Percentiles rank a stretch among this genome's conserved stretches.
Evolutionary conservation across 2,329 filamentous ascomycete genomes (phyloP).

Genomic region (Ophiocordyceps camponoti-rufipedis): DNA sequence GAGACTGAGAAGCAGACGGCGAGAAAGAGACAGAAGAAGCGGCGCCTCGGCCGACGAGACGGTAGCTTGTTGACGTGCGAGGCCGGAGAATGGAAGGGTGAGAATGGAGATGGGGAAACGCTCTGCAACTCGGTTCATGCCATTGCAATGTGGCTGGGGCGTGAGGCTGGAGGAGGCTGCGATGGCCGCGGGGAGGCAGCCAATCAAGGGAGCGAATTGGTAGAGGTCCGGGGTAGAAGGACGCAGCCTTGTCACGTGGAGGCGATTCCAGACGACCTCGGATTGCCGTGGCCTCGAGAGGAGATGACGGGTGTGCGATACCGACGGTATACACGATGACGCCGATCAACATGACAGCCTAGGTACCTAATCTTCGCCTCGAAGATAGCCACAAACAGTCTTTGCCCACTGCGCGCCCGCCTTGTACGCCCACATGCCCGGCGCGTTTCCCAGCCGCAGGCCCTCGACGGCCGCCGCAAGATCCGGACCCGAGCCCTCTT

Average conservation of each 20-base stretch:
- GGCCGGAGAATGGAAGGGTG: too few species aligned
- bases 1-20: too few species aligned
- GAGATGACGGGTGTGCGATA: too few species aligned
- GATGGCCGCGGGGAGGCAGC: background rate
- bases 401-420: constrained; percentile 27
- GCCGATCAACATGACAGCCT: too few species aligned
- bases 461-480: constrained; percentile 36
- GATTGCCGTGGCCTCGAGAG: too few species aligned
- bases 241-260: constrained; percentile 1
- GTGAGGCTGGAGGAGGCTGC: background rate
- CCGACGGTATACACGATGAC: too few species aligned
- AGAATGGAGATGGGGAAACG: too few species aligned
- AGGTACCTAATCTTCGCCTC: constrained; percentile 5
- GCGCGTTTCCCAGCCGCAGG: constrained; percentile 28
- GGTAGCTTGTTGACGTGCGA: too few species aligned
- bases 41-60: too few species aligned
- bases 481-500: constrained; percentile 25
- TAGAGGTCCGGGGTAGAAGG: too few species aligned
- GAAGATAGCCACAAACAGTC: constrained; percentile 26
- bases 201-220: constrained; percentile 1
- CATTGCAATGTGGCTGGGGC: constrained; percentile 1
- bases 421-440: constrained; percentile 36
- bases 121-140: background rate
- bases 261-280: background rate
- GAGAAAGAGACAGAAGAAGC: too few species aligned